Evolutionary conservation across 2,329 filamentous ascomycete genomes (phyloP), one percentile per base, ranked within the genome.

Genomic region (Nothophaeocryptopus gaeumannii): DNA sequence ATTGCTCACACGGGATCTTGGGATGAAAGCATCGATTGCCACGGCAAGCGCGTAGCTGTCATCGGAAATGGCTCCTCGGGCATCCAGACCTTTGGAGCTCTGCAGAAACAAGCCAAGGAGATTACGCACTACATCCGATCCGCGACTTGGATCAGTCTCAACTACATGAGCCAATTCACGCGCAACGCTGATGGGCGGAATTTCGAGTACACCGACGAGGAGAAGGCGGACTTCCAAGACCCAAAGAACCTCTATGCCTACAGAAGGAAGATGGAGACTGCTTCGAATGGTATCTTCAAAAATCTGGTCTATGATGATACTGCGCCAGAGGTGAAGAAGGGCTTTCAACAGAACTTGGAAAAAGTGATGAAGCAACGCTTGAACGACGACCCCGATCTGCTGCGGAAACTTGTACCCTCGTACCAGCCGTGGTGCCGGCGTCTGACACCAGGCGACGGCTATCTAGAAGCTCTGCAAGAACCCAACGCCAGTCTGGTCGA

Each of bases 51-150:
- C 39, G 74, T 92, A 13, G 77, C 88, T 33, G 74, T 92, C 50
- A 80, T 93, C 53, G 88, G 88, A 8, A 85, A 80, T 13, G 89
- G 89, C 5, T 88, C 89, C 2, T 93, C 89, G 0, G 85, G 88
- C 4, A 71, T 92, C 38, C 93, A 88, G 0, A 74, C 95, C 1
- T 66, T 93, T 2, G 89, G 89, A 0, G 79, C 76, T 36, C 68
- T 93, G 80, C 82, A 34, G 8, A 13, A 46, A 13, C 29, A 39
- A 13, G 43, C 43, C 20, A n/a, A 16, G 10, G 14, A 10, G 13
- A 46, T 36, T 2, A 32, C 8, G n/a, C 37, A 38, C 26, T 30
- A 38, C 8, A 34, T 38, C n/a, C 43, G 43, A 8, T 30, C 16
- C 5, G 34, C 43, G 5, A 46, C 43, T 15, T 46, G 39, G 26